Conservation (phyloP, 805 yeast genomes). For the Starmera quercuum region DNA sequence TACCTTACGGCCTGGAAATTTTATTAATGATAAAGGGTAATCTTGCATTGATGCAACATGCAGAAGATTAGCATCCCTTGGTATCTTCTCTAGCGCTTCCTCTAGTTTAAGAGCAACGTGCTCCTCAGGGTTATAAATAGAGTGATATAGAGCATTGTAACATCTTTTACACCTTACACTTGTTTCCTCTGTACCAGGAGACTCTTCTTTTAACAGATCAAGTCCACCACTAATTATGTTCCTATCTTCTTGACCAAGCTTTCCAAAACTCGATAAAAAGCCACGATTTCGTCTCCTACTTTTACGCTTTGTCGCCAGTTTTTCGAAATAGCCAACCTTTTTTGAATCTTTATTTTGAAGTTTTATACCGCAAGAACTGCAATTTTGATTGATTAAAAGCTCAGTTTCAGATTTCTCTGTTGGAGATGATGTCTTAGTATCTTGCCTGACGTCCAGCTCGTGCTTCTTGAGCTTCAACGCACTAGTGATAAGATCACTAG, state of each 20-base stretch:
- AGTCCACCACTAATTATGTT: constrained; percentile 2
- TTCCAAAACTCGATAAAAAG: too few relatives aligned
- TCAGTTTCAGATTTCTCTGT: not conserved
- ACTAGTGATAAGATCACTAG: too few relatives aligned
- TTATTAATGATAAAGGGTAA: constrained; percentile 46
- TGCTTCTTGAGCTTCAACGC: too few relatives aligned
- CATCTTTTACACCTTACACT: constrained; percentile 44
- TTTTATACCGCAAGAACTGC: not conserved
- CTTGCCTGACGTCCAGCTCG: too few relatives aligned
- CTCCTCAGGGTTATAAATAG: constrained; percentile 28
- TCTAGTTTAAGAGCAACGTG: constrained; percentile 23
- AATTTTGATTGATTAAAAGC: not conserved
- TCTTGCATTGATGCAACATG: constrained; percentile 63
- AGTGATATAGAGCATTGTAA: constrained; percentile 39
- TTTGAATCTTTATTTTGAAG: not conserved
- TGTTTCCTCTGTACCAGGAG: constrained; percentile 1
- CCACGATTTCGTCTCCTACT: too few relatives aligned
- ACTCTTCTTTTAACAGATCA: constrained; percentile 3
- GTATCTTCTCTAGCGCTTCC: constrained; percentile 27
- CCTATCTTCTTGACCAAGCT: constrained; percentile 1
- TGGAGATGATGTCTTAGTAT: too few relatives aligned
- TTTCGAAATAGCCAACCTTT: not conserved
- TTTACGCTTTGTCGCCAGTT: too few relatives aligned
- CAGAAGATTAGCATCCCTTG: constrained; percentile 38
- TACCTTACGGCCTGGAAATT: constrained; percentile 5